Evolutionary conservation across 139 green algal species (phyloP).

Genomic region (Picochlorum sp.): DNA sequence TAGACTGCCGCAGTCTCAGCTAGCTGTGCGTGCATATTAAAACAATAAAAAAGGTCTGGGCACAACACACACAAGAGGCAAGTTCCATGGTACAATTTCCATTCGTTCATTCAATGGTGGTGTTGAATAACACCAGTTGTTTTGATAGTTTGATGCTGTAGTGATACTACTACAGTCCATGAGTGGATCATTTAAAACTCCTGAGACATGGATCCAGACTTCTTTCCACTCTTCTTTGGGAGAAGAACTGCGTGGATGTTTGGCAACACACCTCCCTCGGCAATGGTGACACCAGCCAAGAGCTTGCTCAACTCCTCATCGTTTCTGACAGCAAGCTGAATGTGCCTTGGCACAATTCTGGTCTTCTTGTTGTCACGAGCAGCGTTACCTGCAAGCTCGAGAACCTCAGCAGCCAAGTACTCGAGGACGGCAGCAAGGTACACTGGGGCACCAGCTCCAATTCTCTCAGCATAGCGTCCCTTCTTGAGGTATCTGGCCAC

Average conservation of each 20-base stretch:
- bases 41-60: too few species aligned
- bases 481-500: slow-evolving; percentile 79
- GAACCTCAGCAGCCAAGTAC: slow-evolving; percentile 72
- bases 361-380: slow-evolving; percentile 92
- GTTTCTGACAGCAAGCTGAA: slow-evolving; percentile 87
- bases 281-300: slow-evolving; percentile 70
- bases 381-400: slow-evolving; percentile 44
- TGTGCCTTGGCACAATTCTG: slow-evolving; percentile 77
- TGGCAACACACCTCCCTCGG: slow-evolving; percentile 69
- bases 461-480: slow-evolving; percentile 65
- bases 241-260: slow-evolving; percentile 86
- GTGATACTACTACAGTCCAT: neutral
- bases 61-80: too few species aligned
- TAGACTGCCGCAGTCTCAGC: neutral
- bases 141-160: neutral
- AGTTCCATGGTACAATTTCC: too few species aligned
- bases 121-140: slow-evolving; percentile 40
- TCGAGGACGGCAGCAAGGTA: slow-evolving; percentile 73
- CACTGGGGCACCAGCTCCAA: slow-evolving; percentile 47
- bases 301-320: slow-evolving; percentile 94
- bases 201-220: slow-evolving; percentile 30
- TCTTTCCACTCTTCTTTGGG: slow-evolving; percentile 77
- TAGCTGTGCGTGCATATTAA: too few species aligned
- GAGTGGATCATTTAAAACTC: neutral
- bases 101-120: slow-evolving; percentile 14